These are phyloP conservation scores for Anisodus acutangulus DNA, from an alignment of 257 asterid genomes.

Conservation along the genomic window DNA sequence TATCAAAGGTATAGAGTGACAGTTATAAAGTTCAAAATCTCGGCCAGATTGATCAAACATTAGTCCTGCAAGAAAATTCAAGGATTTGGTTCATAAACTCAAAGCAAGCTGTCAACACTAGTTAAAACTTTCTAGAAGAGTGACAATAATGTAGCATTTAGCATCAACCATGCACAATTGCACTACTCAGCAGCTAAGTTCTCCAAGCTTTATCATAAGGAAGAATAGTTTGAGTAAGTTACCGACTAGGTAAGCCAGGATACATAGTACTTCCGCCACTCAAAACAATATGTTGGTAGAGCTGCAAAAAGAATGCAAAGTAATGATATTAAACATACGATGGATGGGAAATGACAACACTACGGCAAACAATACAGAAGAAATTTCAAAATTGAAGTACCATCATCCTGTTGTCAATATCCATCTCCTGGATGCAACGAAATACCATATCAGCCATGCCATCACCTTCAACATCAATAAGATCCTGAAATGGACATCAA, in stretches of 20 bases:
- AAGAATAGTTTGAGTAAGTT: slow-evolving; percentile 38
- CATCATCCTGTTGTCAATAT: slow-evolving; percentile 97
- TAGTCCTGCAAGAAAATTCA: background rate
- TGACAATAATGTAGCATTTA: background rate
- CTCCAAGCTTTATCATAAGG: background rate
- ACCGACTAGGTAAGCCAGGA: slow-evolving; percentile 99
- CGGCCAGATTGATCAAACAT: slow-evolving; percentile 18
- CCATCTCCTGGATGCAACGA: slow-evolving; percentile 98
- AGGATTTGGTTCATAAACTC: slow-evolving; percentile 19
- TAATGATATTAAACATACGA: slow-evolving; percentile 9
- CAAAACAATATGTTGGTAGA: slow-evolving; percentile 91
- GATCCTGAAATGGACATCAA: slow-evolving; percentile 63
- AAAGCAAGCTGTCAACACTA: slow-evolving; percentile 8
- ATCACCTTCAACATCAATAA: slow-evolving; percentile 98
- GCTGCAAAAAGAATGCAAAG: slow-evolving; percentile 55
- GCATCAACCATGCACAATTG: background rate
- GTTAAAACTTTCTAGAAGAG: background rate
- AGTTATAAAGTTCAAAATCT: background rate
- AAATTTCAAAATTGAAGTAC: slow-evolving; percentile 46
- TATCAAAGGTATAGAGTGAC: background rate
- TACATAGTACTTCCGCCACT: slow-evolving; percentile 99
- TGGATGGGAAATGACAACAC: slow-evolving; percentile 32
- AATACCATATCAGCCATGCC: slow-evolving; percentile 99
- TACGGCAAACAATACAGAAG: slow-evolving; percentile 34
- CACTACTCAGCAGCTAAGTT: background rate